Percentiles rank a stretch among this genome's conserved stretches.
Conservation (phyloP, 2,329 filamentous ascomycete species). For the Tolypocladium endophyticum region DNA sequence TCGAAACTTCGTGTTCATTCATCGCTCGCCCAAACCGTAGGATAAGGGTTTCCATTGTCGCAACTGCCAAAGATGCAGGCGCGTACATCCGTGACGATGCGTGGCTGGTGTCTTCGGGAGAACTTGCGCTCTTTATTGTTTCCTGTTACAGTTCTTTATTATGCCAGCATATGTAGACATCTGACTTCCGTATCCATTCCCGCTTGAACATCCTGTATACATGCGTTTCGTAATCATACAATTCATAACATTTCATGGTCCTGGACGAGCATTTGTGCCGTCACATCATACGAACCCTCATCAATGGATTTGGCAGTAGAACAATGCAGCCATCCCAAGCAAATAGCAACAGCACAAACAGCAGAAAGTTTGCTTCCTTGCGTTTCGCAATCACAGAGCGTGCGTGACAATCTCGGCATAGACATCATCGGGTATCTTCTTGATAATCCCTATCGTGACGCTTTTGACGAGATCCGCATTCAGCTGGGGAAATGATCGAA, state of each 20-base stretch:
- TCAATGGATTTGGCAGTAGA: neutral
- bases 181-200: too few species aligned
- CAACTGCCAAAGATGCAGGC: neutral
- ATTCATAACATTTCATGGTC: neutral
- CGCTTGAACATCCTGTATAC: neutral
- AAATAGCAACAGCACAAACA: neutral
- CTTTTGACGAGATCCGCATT: constrained; percentile 77
- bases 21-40: neutral
- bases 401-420: constrained; percentile 86
- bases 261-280: neutral
- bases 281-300: neutral
- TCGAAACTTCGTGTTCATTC: neutral
- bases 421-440: constrained; percentile 81
- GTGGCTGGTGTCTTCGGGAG: neutral
- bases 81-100: neutral
- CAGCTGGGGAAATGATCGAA: constrained; percentile 78
- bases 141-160: neutral
- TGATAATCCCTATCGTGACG: constrained; percentile 75
- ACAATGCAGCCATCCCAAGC: neutral
- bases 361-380: neutral
- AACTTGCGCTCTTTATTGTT: neutral
- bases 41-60: neutral
- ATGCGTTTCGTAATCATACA: constrained; percentile 2
- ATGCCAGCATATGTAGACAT: neutral
- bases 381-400: constrained; percentile 45